Base-by-base conservation (phyloP, 2,329 filamentous ascomycete species). In the Corinectria fuckeliana region DNA sequence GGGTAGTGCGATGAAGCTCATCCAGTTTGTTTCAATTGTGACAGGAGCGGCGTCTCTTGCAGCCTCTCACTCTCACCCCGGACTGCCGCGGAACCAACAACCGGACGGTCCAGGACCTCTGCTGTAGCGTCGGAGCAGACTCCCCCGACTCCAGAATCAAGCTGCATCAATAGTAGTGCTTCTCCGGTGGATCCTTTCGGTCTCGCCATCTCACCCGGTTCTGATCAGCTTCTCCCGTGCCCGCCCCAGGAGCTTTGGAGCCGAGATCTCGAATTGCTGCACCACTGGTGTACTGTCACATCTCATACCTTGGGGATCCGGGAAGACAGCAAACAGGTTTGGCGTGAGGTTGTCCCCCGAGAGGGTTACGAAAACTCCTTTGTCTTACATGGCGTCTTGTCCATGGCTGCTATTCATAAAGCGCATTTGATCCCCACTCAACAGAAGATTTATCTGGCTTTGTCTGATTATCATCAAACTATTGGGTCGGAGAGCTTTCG, bases 21-120 rank as follows among this genome's bases (percentile, higher is more conserved):
- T 23, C 72, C 72, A 7, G 57, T 63, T 18, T 74, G 72, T 32
- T 72, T 73, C 56, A 70, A 74, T 50, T 74, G 72, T 57, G 66
- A 61, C 34, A 61, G 72, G 21, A 69, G 72, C 34, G 62, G 68
- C 21, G 71, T 71, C 11, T 25, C 50, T 9, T 74, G 72, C 58
- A 74, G 72, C 53, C 61, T 75, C 4, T 69, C 62, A n/a, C n/a
- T n/a, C n/a, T n/a, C n/a, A n/a, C n/a, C n/a, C n/a, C n/a, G n/a
- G n/a, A n/a, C n/a, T n/a, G n/a, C n/a, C 13, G 42, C 25, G 13
- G 25, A 23, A 5, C 39, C 18, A 8, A 13, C 56, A 56, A 14
- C 67, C 67, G n/a, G n/a, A n/a, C n/a, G n/a, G n/a, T n/a, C n/a
- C n/a, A n/a, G n/a, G n/a, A n/a, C n/a, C n/a, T n/a, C n/a, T n/a